Percentiles rank a stretch among this genome's conserved stretches.
These are phyloP conservation scores for Saccharomyces cerevisiae DNA, from an alignment of 805 yeast genomes.

Conservation along the genomic window DNA sequence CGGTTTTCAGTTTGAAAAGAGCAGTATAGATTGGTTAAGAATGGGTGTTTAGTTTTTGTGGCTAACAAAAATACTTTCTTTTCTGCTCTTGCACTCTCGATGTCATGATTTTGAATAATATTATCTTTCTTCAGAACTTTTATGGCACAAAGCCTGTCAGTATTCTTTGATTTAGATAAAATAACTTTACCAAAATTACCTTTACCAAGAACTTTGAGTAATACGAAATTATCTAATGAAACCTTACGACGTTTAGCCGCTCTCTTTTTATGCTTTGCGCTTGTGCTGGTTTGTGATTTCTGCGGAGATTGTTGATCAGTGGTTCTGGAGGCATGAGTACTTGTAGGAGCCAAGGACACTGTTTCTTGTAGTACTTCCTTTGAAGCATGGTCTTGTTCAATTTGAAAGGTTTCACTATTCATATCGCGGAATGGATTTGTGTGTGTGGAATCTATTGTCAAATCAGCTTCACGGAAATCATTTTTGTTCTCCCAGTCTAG, in stretches of 20 bases:
- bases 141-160: constrained; percentile 80
- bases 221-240: constrained; percentile 91
- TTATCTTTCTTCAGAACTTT: constrained; percentile 94
- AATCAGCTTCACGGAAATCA: neutral
- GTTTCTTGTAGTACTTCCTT: constrained; percentile 5
- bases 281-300: constrained; percentile 12
- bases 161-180: constrained; percentile 87
- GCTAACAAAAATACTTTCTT: constrained; percentile 82
- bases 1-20: constrained; percentile 98
- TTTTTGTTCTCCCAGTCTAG: neutral
- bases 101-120: constrained; percentile 91
- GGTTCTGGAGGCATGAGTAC: constrained; percentile 1
- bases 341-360: neutral
- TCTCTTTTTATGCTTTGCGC: constrained; percentile 21
- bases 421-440: constrained; percentile 23
- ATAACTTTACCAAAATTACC: constrained; percentile 98
- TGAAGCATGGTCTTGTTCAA: constrained; percentile 11
- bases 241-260: constrained; percentile 51
- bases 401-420: constrained; percentile 15
- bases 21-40: constrained; percentile 80
- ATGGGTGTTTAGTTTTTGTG: constrained; percentile 86
- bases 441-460: constrained; percentile 2
- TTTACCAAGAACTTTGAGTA: constrained; percentile 90
- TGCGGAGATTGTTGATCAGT: constrained; percentile 16
- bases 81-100: constrained; percentile 89